A percentile compares a stretch with the other conserved stretches of the same genome.
phyloP scores from a whole-genome alignment of 257 asterid species.

The Solanum etuberosum region DNA sequence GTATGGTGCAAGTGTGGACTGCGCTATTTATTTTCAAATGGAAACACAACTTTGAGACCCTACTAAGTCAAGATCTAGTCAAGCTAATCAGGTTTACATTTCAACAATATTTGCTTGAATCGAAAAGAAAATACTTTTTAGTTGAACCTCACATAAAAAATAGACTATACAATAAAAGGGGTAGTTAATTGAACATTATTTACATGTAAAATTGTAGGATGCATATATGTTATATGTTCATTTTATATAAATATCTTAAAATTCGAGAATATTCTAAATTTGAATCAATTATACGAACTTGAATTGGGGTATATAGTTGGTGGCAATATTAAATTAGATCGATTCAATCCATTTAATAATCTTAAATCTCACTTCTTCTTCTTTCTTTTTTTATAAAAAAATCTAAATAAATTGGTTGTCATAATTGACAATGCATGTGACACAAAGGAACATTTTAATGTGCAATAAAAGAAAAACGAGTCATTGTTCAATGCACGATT shows the following conservation, averaged over 20 bases:
- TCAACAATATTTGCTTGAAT: neutral
- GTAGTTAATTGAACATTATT: neutral
- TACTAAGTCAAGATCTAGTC: neutral
- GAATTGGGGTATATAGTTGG: neutral
- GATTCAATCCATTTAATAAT: neutral
- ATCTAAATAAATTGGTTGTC: neutral
- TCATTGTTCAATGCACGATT: conserved; percentile 1
- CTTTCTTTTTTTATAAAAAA: neutral
- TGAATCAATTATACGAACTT: neutral
- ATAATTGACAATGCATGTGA: neutral
- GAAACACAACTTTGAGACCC: neutral
- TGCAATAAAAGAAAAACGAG: neutral
- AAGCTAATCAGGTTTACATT: neutral
- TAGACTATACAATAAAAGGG: neutral
- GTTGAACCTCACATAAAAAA: neutral
- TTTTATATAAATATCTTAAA: neutral
- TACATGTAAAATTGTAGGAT: neutral
- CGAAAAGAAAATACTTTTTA: neutral
- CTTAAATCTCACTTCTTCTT: neutral
- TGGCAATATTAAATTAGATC: neutral
- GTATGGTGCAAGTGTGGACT: neutral
- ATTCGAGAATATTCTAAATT: neutral
- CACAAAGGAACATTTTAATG: neutral
- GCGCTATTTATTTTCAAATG: neutral
- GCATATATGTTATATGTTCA: neutral